phyloP scores from a whole-genome alignment of 176 grass and related monocot species.

The Avena insularis region DNA sequence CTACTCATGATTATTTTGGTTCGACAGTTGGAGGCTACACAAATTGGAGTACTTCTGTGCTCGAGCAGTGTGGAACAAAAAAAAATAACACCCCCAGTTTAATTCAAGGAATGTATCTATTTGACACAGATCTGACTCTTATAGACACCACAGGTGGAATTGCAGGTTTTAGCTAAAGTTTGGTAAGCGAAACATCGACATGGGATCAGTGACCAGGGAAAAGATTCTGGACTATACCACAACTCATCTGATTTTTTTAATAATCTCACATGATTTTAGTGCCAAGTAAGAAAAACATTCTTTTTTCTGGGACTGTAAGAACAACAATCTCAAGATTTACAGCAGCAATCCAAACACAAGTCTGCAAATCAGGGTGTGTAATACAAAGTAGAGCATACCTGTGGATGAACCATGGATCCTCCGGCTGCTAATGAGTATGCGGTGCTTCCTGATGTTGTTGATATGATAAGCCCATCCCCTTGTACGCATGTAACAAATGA shows the following conservation, averaged over 20 bases:
- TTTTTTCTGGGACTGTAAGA: background rate
- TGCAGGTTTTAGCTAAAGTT: background rate
- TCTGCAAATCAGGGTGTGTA: background rate
- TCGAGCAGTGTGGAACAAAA: background rate
- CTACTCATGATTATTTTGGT: background rate
- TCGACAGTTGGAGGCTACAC: background rate
- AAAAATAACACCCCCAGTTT: background rate
- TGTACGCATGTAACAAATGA: constrained; percentile 96
- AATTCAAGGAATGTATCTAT: background rate
- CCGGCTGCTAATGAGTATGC: constrained; percentile 96
- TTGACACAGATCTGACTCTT: background rate
- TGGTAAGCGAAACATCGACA: background rate
- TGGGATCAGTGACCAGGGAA: background rate
- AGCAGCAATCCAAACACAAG: background rate
- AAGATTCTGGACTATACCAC: background rate
- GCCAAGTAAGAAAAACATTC: background rate
- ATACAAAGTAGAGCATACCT: constrained; percentile 49
- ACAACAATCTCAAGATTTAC: background rate
- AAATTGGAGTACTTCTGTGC: background rate
- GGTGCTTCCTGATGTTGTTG: constrained; percentile 93
- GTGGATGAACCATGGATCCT: constrained; percentile 99
- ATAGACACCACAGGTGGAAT: background rate
- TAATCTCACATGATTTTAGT: background rate
- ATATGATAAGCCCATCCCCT: constrained; percentile 94
- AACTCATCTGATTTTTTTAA: background rate